Evolutionary conservation across 495 filamentous ascomycete species (phyloP), one percentile per base, ranked within the genome.

Genomic region (Amphirosellinia nigrospora): DNA sequence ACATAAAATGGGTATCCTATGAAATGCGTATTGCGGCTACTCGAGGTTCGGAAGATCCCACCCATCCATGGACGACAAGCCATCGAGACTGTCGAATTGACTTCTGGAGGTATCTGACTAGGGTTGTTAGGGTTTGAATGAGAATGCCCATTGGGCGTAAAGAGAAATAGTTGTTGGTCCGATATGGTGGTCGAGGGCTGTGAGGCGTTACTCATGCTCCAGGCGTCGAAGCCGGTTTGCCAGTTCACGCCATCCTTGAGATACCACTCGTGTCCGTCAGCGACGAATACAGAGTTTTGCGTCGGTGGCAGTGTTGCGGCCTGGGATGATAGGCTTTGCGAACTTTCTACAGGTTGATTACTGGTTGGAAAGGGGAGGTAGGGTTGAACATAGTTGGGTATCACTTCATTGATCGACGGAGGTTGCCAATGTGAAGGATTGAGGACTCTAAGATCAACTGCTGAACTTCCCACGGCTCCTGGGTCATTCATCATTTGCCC

Each of bases 221-320:
- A 85, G 4, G 79, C 70, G 55, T 82, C 77, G 62, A 85, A 85
- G 19, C 81, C 74, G n/a, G 82, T 79, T 41, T 84, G 82, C 83
- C 83, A 85, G 52, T 77, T 82, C 6, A 83, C 83, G 28, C 82
- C 79, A 46, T 85, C 83, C 56, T 83, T 85, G 6, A 85, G 72
- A 69, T 83, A 85, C 83, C 83, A 85, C 28, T 84, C 82, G 70
- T 84, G 81, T 15, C 83, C 82, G 64, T 85, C 83, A 50, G 84
- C 79, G 15, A 78, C 79, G 64, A 81, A 82, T 2, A 75, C 55
- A 32, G 75, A 70, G 56, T 43, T 74, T 64, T 78, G 66, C 45
- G 72, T 74, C 39, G 73, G 48, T 56, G 73, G 68, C 38, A 72
- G 58, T 5, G 58, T 74, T 53, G 45, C 26, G 4, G 13, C 46